Base-by-base conservation (phyloP, 139 green algal genomes). In the Edaphochlamys debaryana region DNA sequence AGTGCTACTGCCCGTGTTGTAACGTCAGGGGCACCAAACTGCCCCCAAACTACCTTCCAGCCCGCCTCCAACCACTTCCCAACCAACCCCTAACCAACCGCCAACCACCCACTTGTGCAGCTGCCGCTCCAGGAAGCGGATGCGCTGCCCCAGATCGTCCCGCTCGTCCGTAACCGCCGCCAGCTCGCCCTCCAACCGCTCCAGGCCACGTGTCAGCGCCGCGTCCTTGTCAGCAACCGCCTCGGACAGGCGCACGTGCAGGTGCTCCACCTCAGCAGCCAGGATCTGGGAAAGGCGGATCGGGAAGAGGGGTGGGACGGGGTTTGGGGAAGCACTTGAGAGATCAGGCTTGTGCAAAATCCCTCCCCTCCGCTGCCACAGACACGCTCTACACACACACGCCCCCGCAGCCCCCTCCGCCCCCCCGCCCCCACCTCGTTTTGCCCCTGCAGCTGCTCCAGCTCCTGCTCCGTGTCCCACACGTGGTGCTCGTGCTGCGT, bases 121-220 rank as follows among this genome's bases (percentile, higher is more conserved):
- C 79, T 91, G 87, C 3, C 85, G 69, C 77, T 93, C 89, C 66
- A 91, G 48, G 85, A 93, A 93, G 15, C 85, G 73, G 27, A 93
- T 85, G 41, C 89, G 82, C 71, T 90, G 79, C 64, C 63, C 34
- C 72, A 91, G 45, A 68, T 91, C 85, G 67, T 93, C 89, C 25
- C 85, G 79, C 87, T 91, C 89, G 66, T 93, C 89, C n/a, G 71
- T 83, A 17, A 89, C 52, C 40, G 58, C 54, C 42, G 40, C 45
- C 56, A 93, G 34, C 66, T 86, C 87, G 27, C 79, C 83, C 72
- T 89, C 83, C 73, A 91, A 71, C 45, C 37, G 62, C 34, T 50
- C 56, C 41, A 79, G 79, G 29, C 81, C 84, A 15, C 79, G 70
- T 11, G 17, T 64, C 52, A 91, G 50, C 15, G 71, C 70, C 52